Evolutionary conservation across 208 protist genomes (phyloP).

Genomic region (Trypanosoma vivax): DNA sequence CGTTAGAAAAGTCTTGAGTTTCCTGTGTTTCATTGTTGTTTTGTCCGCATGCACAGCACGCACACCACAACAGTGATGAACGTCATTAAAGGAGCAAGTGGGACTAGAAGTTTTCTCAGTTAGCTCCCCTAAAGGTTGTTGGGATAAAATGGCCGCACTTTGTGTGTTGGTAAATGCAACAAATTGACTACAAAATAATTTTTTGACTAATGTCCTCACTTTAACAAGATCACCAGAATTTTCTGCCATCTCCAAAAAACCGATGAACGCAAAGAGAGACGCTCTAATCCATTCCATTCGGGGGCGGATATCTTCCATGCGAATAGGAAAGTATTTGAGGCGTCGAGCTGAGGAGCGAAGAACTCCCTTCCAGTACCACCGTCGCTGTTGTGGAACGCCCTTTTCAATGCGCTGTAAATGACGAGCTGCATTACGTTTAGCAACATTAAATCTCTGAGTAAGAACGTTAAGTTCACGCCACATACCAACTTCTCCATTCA

Average conservation of each 20-base stretch:
- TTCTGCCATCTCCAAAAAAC: constrained; percentile 68
- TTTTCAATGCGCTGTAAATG: constrained; percentile 77
- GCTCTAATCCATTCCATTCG: constrained; percentile 80
- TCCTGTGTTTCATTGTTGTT: constrained; percentile 28
- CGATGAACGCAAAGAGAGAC: constrained; percentile 73
- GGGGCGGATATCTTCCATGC: constrained; percentile 57
- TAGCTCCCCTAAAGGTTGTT: constrained; percentile 4
- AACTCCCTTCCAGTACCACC: constrained; percentile 87
- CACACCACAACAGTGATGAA: too few relatives aligned
- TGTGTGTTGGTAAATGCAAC: constrained; percentile 21
- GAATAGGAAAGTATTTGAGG: constrained; percentile 71
- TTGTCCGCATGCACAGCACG: too few relatives aligned
- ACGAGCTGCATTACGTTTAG: constrained; percentile 37
- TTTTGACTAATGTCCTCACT: constrained; percentile 40
- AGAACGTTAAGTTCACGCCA: constrained; percentile 86
- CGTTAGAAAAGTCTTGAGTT: constrained; percentile 24
- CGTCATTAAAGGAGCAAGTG: too few relatives aligned
- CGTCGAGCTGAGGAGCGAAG: constrained; percentile 44
- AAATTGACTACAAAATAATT: constrained; percentile 66
- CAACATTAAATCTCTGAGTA: constrained; percentile 49
- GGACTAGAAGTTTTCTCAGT: background rate
- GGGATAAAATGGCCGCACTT: constrained; percentile 19
- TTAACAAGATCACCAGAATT: constrained; percentile 46
- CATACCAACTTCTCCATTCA: constrained; percentile 69
- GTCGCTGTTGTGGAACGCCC: constrained; percentile 69